phyloP scores from a whole-genome alignment of 2,329 filamentous ascomycete genomes.

The Shiraia sp. region DNA sequence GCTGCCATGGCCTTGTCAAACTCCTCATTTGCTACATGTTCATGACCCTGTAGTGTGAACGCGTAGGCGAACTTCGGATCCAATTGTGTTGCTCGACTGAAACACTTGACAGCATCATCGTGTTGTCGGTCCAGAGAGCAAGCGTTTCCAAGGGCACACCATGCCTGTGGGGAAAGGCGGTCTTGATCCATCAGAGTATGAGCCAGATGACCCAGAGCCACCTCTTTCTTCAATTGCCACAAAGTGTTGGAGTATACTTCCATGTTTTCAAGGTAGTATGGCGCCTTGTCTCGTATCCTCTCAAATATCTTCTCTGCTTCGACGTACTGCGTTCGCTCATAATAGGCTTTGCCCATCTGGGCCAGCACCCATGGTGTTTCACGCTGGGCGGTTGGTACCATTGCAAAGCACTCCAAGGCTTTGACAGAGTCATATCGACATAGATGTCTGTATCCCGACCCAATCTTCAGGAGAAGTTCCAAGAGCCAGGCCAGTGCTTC shows the following conservation, averaged over 20 bases:
- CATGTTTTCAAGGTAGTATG: constrained; percentile 89
- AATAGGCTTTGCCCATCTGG: constrained; percentile 86
- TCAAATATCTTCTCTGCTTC: constrained; percentile 88
- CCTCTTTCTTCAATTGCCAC: constrained; percentile 95
- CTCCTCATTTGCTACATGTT: constrained; percentile 94
- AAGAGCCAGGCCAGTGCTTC: constrained; percentile 78
- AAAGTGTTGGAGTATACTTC: constrained; percentile 97
- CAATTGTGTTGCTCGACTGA: constrained; percentile 90
- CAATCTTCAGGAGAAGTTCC: constrained; percentile 80
- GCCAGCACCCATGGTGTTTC: constrained; percentile 93
- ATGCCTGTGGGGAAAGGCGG: constrained; percentile 89
- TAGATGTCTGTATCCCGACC: constrained; percentile 75
- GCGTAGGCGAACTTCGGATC: constrained; percentile 92
- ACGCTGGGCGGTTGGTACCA: constrained; percentile 73
- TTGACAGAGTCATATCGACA: constrained; percentile 79
- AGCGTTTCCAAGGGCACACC: constrained; percentile 93
- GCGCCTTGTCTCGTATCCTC: constrained; percentile 76
- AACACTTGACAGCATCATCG: constrained; percentile 91
- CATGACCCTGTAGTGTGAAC: constrained; percentile 93
- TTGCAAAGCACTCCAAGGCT: constrained; percentile 73
- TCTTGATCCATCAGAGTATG: constrained; percentile 87
- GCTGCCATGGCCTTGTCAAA: constrained; percentile 91
- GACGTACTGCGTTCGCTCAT: constrained; percentile 83
- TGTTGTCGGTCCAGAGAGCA: constrained; percentile 92
- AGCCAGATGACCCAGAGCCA: constrained; percentile 87